Percentiles rank a stretch among this genome's conserved stretches.
These are phyloP conservation scores for Moricandia arvensis DNA, from an alignment of 345 rosid genomes.

Conservation along the genomic window DNA sequence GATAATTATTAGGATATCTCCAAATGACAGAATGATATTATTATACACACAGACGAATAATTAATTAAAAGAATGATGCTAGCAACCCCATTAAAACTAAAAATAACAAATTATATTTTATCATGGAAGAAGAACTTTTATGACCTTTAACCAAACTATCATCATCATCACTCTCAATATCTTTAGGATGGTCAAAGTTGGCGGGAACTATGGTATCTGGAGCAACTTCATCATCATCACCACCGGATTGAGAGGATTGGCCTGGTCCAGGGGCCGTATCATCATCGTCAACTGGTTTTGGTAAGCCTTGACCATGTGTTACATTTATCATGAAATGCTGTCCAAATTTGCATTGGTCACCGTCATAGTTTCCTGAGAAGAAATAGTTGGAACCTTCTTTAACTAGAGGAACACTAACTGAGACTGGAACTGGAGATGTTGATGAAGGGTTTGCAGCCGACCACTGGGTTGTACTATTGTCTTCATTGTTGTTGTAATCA, in stretches of 20 bases:
- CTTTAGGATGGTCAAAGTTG: constrained; percentile 63
- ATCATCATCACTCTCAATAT: constrained; percentile 38
- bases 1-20: neutral
- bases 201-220: constrained; percentile 80
- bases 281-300: constrained; percentile 42
- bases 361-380: constrained; percentile 87
- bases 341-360: constrained; percentile 76
- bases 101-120: constrained; percentile 36
- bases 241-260: constrained; percentile 42
- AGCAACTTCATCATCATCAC: constrained; percentile 56
- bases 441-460: constrained; percentile 70
- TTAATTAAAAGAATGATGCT: constrained; percentile 20
- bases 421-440: constrained; percentile 50
- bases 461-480: constrained; percentile 63
- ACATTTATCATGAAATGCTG: constrained; percentile 71
- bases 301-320: constrained; percentile 78
- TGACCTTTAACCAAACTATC: neutral
- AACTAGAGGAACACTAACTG: constrained; percentile 66
- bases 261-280: constrained; percentile 56
- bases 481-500: constrained; percentile 54
- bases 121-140: constrained; percentile 34
- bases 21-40: neutral
- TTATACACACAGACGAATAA: constrained; percentile 5
- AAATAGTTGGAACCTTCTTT: constrained; percentile 73
- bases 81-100: constrained; percentile 33